phyloP scores from a whole-genome alignment of 352 stramenopile species.

The Phytopythium kandeliae region DNA sequence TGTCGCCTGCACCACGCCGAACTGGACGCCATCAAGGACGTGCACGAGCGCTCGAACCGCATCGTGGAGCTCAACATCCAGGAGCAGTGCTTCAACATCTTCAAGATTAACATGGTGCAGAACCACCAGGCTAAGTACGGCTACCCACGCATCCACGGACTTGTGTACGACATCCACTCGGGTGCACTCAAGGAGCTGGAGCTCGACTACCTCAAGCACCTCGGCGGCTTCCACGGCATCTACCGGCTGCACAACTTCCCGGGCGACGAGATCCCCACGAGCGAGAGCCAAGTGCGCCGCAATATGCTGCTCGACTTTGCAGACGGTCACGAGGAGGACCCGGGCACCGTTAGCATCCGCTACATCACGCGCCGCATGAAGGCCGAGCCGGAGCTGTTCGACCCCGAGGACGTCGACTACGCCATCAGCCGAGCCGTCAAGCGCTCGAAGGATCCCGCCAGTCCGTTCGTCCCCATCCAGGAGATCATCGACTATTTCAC shows the following conservation, averaged over 20 bases:
- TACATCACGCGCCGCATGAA: slow-evolving; percentile 59
- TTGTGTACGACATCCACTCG: slow-evolving; percentile 82
- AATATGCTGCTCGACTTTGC: slow-evolving; percentile 54
- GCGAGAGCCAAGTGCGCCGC: slow-evolving; percentile 37
- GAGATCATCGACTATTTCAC: slow-evolving; percentile 35
- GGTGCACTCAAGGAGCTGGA: slow-evolving; percentile 76
- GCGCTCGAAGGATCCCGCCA: slow-evolving; percentile 19
- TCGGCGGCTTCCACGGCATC: slow-evolving; percentile 38
- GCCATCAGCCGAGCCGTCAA: slow-evolving; percentile 32
- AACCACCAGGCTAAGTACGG: slow-evolving; percentile 84
- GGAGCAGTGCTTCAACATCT: slow-evolving; percentile 89
- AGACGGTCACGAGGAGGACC: slow-evolving; percentile 56
- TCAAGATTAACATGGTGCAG: slow-evolving; percentile 89
- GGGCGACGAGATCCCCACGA: slow-evolving; percentile 43
- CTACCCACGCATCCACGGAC: slow-evolving; percentile 84
- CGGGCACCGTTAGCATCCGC: slow-evolving; percentile 33
- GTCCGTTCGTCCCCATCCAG: slow-evolving; percentile 35
- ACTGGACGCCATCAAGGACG: slow-evolving; percentile 76
- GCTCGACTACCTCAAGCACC: slow-evolving; percentile 58
- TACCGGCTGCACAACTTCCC: slow-evolving; percentile 52
- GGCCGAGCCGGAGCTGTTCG: slow-evolving; percentile 48
- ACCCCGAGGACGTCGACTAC: slow-evolving; percentile 36
- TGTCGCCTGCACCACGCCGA: slow-evolving; percentile 64
- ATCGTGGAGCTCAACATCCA: slow-evolving; percentile 87
- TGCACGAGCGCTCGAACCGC: slow-evolving; percentile 69